These are phyloP conservation scores for Phytopythium montanum DNA, from an alignment of 352 stramenopile genomes.

Conservation along the genomic window DNA sequence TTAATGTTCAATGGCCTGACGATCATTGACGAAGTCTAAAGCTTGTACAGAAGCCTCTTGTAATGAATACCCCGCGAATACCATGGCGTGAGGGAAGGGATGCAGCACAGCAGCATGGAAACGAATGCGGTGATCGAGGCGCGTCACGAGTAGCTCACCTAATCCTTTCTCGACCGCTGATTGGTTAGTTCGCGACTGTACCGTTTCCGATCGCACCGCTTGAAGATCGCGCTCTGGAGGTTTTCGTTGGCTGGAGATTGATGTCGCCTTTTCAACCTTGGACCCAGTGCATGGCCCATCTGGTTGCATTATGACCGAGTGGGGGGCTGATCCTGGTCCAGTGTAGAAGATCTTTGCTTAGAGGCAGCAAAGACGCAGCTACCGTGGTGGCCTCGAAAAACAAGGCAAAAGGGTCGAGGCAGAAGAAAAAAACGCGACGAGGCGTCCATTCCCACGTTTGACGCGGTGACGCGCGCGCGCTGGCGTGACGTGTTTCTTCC, in stretches of 20 bases:
- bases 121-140: slow-evolving; percentile 15
- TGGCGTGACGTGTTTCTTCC: neutral
- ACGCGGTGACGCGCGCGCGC: neutral
- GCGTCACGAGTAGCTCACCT: slow-evolving; percentile 18
- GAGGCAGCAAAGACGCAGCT: neutral
- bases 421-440: slow-evolving; percentile 7
- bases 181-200: slow-evolving; percentile 12
- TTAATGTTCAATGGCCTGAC: neutral
- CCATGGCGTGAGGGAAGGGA: slow-evolving; percentile 4
- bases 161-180: slow-evolving; percentile 3
- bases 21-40: too few relatives aligned
- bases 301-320: neutral
- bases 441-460: neutral
- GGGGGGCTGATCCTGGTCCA: too few relatives aligned
- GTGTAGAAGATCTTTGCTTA: neutral
- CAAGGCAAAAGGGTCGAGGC: neutral
- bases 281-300: neutral
- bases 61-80: neutral
- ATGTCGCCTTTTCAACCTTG: neutral
- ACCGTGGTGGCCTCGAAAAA: too few relatives aligned
- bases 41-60: neutral
- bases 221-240: neutral
- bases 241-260: neutral
- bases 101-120: slow-evolving; percentile 14
- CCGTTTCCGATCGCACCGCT: neutral